A percentile compares a stretch with the other conserved stretches of the same genome.
phyloP scores from a whole-genome alignment of 495 filamentous ascomycete species.

The Daldinia bambusicola region DNA sequence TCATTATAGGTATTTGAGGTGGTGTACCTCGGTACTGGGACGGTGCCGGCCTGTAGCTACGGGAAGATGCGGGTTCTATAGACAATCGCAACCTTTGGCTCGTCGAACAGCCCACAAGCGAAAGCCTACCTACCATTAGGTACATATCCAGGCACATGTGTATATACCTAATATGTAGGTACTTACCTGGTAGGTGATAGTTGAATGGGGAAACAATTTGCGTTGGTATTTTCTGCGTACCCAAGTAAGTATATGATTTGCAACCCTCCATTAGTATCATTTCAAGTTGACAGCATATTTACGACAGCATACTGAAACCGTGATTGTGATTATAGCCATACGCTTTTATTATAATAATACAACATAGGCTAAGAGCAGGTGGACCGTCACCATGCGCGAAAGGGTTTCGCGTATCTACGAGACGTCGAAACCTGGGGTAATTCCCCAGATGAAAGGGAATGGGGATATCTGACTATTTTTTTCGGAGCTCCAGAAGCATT shows the following conservation, averaged over 20 bases:
- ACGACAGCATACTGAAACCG: neutral
- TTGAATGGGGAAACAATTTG: neutral
- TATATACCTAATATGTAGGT: too few species aligned
- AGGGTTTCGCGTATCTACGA: conserved; percentile 35
- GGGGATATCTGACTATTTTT: conserved; percentile 18
- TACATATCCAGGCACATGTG: neutral
- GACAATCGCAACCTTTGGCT: conserved; percentile 11
- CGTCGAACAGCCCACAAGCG: conserved; percentile 11
- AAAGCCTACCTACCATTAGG: too few species aligned
- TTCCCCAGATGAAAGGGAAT: conserved; percentile 14
- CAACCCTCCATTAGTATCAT: neutral
- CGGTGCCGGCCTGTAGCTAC: conserved; percentile 21
- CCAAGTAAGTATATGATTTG: neutral
- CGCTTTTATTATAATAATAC: conserved; percentile 3
- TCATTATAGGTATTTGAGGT: neutral
- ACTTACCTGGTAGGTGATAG: too few species aligned
- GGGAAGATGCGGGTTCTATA: conserved; percentile 39
- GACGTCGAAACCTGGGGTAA: conserved; percentile 40
- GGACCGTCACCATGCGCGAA: conserved; percentile 25
- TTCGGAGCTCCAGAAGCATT: neutral
- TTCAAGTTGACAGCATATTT: neutral
- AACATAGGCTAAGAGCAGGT: conserved; percentile 25
- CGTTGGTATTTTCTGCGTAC: neutral
- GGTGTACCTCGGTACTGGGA: neutral
- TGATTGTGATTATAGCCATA: neutral